Evolutionary conservation across 768 basidiomycete genomes (phyloP), one percentile per base, ranked within the genome.

Genomic region (Rhodosporidiobolus odoratus): DNA sequence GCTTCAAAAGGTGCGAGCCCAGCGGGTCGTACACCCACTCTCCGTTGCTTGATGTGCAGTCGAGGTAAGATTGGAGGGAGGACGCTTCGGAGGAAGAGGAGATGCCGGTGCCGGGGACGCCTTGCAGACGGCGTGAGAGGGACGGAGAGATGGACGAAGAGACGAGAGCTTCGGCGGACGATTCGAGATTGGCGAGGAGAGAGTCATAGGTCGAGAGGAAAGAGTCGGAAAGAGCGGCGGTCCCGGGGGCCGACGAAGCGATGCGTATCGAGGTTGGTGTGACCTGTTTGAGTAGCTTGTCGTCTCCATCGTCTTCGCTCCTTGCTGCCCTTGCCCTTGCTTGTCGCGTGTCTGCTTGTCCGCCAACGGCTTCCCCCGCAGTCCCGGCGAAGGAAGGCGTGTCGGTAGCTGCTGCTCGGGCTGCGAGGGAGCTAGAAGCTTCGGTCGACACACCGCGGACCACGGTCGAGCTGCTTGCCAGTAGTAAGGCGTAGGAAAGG

Each of bases 21-120:
- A 1, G 4, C 16, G 72, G 65, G n/a, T 76, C 74, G 58, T 71
- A 58, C 25, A 74, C 69, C 77, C 75, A 76, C 43, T 63, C 58
- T 30, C 75, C 75, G 3, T 58, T 4, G 15, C 34, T 25, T 4
- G 62, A 32, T 16, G 38, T 35, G 63, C 77, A 77, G 65, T 77
- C 75, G 61, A 77, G 71, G 43, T 71, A 71, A 25, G 62, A 25
- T 37, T 77, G 77, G 19, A 77, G 38, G 50, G 23, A 27, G n/a
- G 41, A 10, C 4, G 68, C 68, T 16, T 75, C 74, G n/a, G 52
- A 7, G 17, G 27, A 30, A 12, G 47, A 35, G 9, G 40, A 15
- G 54, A 76, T 69, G 50, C 67, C 63, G 1, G 77, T 76, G 13
- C 77, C 77, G 12, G 75, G 75, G 6, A 77, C 30, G 25, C 76